Conservation (phyloP, 257 asterid species). For the Lavandula angustifolia region DNA sequence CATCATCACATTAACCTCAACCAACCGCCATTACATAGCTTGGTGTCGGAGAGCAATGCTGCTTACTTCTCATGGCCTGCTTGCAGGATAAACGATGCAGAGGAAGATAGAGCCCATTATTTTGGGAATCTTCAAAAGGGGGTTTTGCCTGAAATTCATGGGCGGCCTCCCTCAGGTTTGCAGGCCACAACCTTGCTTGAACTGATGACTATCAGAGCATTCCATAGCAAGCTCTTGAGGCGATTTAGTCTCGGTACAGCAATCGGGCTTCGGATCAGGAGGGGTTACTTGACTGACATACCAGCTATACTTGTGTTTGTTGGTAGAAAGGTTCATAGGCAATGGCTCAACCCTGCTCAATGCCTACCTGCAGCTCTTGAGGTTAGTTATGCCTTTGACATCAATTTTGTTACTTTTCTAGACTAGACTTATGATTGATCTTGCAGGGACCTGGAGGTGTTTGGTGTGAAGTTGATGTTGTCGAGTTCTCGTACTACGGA, state of each 20-base stretch:
- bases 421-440: constrained; percentile 21
- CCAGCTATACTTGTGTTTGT: constrained; percentile 98
- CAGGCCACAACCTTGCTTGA: constrained; percentile 91
- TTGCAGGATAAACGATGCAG: constrained; percentile 66
- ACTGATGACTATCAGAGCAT: constrained; percentile 87
- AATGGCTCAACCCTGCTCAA: constrained; percentile 75
- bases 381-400: constrained; percentile 52
- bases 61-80: constrained; percentile 99
- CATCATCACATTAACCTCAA: constrained; percentile 46
- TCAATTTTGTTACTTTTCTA: constrained; percentile 13
- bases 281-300: constrained; percentile 72
- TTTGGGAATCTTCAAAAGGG: constrained; percentile 92
- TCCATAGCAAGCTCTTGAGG: constrained; percentile 77
- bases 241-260: constrained; percentile 95
- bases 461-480: constrained; percentile 99
- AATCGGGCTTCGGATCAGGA: constrained; percentile 81
- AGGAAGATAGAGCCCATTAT: constrained; percentile 80
- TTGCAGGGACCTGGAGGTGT: constrained; percentile 97
- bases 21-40: constrained; percentile 58
- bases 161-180: constrained; percentile 73
- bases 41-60: constrained; percentile 79
- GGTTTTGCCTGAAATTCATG: constrained; percentile 81
- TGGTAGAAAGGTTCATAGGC: constrained; percentile 86
- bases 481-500: constrained; percentile 89
- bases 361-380: constrained; percentile 91